Evolutionary conservation across 1,139 yeast genomes (phyloP).

Genomic region (Kurtzmaniella natalensis): DNA sequence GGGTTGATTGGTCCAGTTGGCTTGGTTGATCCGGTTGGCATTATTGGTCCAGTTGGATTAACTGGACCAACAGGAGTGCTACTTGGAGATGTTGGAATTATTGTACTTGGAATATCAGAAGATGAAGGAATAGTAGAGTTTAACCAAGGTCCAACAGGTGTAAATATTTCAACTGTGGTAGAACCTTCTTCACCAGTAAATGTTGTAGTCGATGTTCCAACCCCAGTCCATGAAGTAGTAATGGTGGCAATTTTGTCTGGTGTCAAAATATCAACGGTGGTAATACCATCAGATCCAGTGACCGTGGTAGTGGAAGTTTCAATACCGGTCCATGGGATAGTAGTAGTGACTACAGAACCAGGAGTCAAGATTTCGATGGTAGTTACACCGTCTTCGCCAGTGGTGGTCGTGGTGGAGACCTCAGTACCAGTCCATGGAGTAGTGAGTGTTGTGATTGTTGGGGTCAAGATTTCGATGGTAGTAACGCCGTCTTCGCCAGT

Average conservation of each 20-base stretch:
- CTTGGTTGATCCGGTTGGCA: too few species aligned
- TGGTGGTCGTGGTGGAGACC: background rate
- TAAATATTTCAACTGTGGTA: background rate
- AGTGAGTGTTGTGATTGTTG: slow-evolving; percentile 7
- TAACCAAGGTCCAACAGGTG: background rate
- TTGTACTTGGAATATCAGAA: background rate
- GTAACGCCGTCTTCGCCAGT: background rate
- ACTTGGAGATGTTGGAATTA: too few species aligned
- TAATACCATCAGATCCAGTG: background rate
- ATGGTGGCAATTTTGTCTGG: slow-evolving; percentile 5
- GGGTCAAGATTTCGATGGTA: slow-evolving; percentile 10
- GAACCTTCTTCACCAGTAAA: background rate
- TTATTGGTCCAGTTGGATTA: too few species aligned
- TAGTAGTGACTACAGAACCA: slow-evolving; percentile 8
- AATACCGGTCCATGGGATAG: slow-evolving; percentile 11
- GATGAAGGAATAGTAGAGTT: background rate
- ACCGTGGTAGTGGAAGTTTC: background rate
- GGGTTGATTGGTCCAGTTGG: too few species aligned
- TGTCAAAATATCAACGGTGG: background rate
- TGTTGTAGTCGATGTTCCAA: background rate
- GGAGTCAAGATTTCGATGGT: slow-evolving; percentile 11
- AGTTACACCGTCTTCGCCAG: background rate
- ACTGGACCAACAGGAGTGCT: too few species aligned
- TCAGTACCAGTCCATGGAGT: slow-evolving; percentile 4
- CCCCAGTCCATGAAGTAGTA: slow-evolving; percentile 7